These are phyloP conservation scores for Blastomyces silverae DNA, from an alignment of 2,329 filamentous ascomycete genomes.

Conservation along the genomic window DNA sequence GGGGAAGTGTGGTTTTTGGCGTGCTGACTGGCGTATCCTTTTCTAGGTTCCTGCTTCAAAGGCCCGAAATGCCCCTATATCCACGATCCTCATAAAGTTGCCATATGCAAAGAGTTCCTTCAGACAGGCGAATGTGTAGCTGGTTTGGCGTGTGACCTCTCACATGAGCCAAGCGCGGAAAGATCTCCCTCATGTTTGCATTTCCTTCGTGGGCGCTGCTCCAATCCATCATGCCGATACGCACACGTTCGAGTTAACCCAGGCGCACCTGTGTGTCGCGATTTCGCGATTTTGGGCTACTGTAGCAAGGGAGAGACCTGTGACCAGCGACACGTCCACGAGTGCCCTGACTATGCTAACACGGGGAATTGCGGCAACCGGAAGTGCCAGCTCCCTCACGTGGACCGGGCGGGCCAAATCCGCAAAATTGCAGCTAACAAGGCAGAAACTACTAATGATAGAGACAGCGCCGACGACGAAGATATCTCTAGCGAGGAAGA, in stretches of 20 bases:
- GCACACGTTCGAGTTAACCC: slow-evolving; percentile 73
- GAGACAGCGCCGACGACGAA: slow-evolving; percentile 37
- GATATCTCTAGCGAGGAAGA: slow-evolving; percentile 76
- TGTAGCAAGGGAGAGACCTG: slow-evolving; percentile 77
- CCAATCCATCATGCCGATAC: slow-evolving; percentile 79
- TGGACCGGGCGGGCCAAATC: slow-evolving; percentile 77
- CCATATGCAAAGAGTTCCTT: slow-evolving; percentile 82
- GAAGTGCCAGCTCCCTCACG: slow-evolving; percentile 78
- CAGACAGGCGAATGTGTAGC: slow-evolving; percentile 69
- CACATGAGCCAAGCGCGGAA: slow-evolving; percentile 75
- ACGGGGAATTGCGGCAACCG: slow-evolving; percentile 73
- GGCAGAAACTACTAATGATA: slow-evolving; percentile 27
- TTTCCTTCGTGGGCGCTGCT: slow-evolving; percentile 83
- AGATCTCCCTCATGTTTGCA: slow-evolving; percentile 84
- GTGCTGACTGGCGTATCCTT: slow-evolving; percentile 25
- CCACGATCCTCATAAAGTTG: slow-evolving; percentile 80
- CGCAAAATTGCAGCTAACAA: slow-evolving; percentile 50
- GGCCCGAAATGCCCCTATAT: slow-evolving; percentile 71
- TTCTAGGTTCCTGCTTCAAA: slow-evolving; percentile 73
- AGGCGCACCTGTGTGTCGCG: slow-evolving; percentile 70
- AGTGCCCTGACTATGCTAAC: slow-evolving; percentile 94
- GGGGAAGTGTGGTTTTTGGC: slow-evolving; percentile 15
- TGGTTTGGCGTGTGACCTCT: slow-evolving; percentile 79
- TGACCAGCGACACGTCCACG: slow-evolving; percentile 75
- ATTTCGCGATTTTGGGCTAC: slow-evolving; percentile 81